Percentiles rank a stretch among this genome's conserved stretches.
Conservation (phyloP, 202 grass and related monocot species). For the Panicum virgatum region DNA sequence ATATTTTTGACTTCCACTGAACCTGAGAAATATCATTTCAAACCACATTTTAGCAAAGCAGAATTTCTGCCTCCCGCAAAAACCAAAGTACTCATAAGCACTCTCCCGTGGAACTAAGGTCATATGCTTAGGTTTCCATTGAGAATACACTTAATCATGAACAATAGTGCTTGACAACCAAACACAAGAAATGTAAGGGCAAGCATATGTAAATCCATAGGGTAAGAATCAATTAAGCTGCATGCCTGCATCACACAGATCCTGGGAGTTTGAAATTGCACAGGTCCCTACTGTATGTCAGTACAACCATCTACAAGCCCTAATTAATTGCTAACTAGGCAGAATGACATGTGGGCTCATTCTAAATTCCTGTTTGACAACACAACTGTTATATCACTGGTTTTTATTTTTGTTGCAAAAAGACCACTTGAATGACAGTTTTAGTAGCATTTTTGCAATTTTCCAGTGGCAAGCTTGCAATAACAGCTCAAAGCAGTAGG, state of each 20-base stretch:
- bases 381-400: neutral
- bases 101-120: neutral
- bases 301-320: neutral
- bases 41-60: conserved; percentile 1
- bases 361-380: neutral
- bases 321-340: neutral
- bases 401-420: neutral
- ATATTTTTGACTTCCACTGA: neutral
- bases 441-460: neutral
- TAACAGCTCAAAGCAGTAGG: neutral
- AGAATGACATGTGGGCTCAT: neutral
- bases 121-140: neutral
- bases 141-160: neutral
- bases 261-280: neutral
- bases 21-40: neutral
- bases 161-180: neutral
- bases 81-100: neutral
- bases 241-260: neutral
- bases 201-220: neutral
- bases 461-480: neutral
- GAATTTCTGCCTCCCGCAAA: neutral
- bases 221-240: neutral
- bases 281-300: neutral
- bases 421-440: neutral
- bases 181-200: neutral